These are phyloP conservation scores for Podospora conica DNA, from an alignment of 495 filamentous ascomycete species.

Conservation along the genomic window DNA sequence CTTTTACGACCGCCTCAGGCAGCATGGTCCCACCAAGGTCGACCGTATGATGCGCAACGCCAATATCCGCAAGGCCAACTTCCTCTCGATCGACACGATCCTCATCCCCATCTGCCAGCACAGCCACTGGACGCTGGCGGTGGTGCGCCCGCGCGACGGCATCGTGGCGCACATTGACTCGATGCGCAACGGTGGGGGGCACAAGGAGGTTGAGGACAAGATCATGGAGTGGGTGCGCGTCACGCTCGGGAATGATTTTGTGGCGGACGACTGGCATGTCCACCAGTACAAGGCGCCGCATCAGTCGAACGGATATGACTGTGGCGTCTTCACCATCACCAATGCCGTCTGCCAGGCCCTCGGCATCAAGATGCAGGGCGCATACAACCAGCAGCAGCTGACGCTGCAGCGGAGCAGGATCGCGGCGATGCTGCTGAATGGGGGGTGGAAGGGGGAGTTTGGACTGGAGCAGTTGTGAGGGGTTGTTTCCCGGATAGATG, in stretches of 20 bases:
- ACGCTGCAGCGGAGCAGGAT: conserved; percentile 54
- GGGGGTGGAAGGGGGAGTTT: conserved; percentile 51
- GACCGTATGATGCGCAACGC: conserved; percentile 29
- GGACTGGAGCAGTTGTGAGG: conserved; percentile 20
- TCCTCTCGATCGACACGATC: conserved; percentile 39
- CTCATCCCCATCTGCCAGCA: conserved; percentile 41
- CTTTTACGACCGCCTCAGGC: conserved; percentile 57
- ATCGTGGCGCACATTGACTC: conserved; percentile 74
- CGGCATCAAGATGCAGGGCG: conserved; percentile 52
- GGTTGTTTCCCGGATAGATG: background rate
- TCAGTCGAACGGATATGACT: conserved; percentile 71
- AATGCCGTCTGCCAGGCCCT: conserved; percentile 65
- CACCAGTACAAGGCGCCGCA: conserved; percentile 37
- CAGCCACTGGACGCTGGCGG: conserved; percentile 60
- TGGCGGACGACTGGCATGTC: conserved; percentile 57
- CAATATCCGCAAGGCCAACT: conserved; percentile 32
- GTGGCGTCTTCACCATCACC: conserved; percentile 72
- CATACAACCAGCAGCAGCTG: conserved; percentile 53
- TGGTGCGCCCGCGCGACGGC: conserved; percentile 57
- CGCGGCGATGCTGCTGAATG: conserved; percentile 63
- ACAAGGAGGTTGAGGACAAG: conserved; percentile 14
- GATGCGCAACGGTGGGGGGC: conserved; percentile 35
- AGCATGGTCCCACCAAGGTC: conserved; percentile 41
- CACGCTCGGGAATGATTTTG: conserved; percentile 52
- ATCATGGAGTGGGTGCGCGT: conserved; percentile 49